Evolutionary conservation across 1,284 basidiomycete genomes (phyloP).

Genomic region (Ustilago loliicola): DNA sequence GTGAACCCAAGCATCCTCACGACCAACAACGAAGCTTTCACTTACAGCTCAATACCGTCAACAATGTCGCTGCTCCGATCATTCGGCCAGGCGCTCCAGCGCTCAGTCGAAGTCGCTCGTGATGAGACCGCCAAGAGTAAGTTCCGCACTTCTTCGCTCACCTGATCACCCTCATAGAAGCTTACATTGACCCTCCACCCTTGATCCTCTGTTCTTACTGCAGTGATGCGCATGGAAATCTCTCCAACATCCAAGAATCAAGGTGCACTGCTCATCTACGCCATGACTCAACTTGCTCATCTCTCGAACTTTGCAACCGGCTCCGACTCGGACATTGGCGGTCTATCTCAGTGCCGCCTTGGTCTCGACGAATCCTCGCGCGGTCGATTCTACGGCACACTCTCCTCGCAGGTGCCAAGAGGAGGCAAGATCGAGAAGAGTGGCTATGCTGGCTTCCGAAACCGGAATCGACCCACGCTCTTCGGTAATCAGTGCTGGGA

Average conservation of each 20-base stretch:
- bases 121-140: constrained; percentile 60
- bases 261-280: constrained; percentile 56
- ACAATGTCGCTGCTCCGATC: constrained; percentile 56
- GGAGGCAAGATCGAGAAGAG: constrained; percentile 70
- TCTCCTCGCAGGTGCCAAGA: constrained; percentile 69
- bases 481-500: constrained; percentile 87
- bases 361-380: constrained; percentile 52
- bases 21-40: neutral
- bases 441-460: constrained; percentile 82
- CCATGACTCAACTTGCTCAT: constrained; percentile 45
- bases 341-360: constrained; percentile 76
- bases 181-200: constrained; percentile 13
- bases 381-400: constrained; percentile 69
- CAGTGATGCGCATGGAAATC: constrained; percentile 67
- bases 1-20: constrained; percentile 1
- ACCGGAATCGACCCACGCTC: constrained; percentile 77
- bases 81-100: constrained; percentile 58
- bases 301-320: constrained; percentile 76
- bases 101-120: constrained; percentile 59
- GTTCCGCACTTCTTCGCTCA: neutral
- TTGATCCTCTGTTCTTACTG: neutral
- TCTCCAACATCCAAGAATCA: constrained; percentile 47
- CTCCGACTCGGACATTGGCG: constrained; percentile 87
- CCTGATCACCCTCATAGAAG: neutral
- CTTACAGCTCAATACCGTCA: neutral